Evolutionary conservation across 2,329 filamentous ascomycete species (phyloP).

Genomic region (Trichothecium sympodiale): DNA sequence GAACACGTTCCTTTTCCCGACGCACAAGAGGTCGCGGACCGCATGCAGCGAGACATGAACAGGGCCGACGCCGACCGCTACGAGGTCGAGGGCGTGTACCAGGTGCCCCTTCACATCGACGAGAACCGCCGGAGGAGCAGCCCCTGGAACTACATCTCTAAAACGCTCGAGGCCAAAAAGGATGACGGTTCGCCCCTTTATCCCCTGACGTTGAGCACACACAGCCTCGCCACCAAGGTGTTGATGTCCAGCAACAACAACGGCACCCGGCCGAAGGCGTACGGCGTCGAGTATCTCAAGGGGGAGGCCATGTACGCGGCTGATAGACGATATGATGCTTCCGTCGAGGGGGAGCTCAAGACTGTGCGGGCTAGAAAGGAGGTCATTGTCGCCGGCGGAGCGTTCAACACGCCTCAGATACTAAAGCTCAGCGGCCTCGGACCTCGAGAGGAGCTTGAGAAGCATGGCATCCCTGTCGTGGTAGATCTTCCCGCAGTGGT

Average conservation of each 20-base stretch:
- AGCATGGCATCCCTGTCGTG: slow-evolving; percentile 29
- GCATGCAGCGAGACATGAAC: slow-evolving; percentile 20
- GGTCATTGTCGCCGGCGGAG: slow-evolving; percentile 37
- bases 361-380: slow-evolving; percentile 18
- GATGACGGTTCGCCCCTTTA: slow-evolving; percentile 1
- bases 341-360: neutral
- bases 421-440: slow-evolving; percentile 40
- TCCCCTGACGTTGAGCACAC: slow-evolving; percentile 8
- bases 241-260: slow-evolving; percentile 14
- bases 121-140: neutral
- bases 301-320: slow-evolving; percentile 10
- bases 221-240: slow-evolving; percentile 21
- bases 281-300: slow-evolving; percentile 21
- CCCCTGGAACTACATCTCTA: slow-evolving; percentile 1
- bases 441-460: slow-evolving; percentile 25
- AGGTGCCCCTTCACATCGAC: neutral
- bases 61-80: slow-evolving; percentile 13
- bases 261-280: slow-evolving; percentile 18
- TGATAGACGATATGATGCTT: slow-evolving; percentile 4
- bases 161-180: neutral
- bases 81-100: slow-evolving; percentile 6
- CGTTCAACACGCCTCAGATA: slow-evolving; percentile 41
- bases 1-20: slow-evolving; percentile 11
- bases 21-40: slow-evolving; percentile 11
- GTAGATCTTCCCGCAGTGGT: slow-evolving; percentile 45